Evolutionary conservation across 805 yeast species (phyloP).

Genomic region (Starmera amethionina): DNA sequence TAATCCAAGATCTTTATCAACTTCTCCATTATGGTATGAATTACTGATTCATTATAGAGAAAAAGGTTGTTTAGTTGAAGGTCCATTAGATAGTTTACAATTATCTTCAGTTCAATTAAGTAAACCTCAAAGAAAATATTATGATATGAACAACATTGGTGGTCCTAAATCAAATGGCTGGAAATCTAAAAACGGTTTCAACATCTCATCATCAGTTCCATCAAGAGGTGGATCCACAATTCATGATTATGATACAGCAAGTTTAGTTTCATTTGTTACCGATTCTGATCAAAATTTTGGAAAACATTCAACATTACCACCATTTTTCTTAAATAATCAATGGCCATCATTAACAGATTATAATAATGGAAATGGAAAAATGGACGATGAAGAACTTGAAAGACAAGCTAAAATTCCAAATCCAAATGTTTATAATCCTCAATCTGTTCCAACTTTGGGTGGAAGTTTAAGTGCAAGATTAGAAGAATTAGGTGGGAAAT

Average conservation of each 20-base stretch:
- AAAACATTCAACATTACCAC: slow-evolving; percentile 5
- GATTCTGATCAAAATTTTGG: slow-evolving; percentile 12
- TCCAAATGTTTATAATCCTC: slow-evolving; percentile 9
- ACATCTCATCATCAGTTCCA: neutral
- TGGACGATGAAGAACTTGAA: slow-evolving; percentile 1
- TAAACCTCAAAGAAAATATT: slow-evolving; percentile 12
- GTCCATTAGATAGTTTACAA: slow-evolving; percentile 72
- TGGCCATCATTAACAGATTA: slow-evolving; percentile 18
- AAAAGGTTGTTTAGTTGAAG: slow-evolving; percentile 83
- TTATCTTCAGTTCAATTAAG: slow-evolving; percentile 51
- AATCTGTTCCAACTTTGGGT: slow-evolving; percentile 13
- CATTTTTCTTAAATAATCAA: slow-evolving; percentile 10
- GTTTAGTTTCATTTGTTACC: slow-evolving; percentile 27
- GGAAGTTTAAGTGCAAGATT: slow-evolving; percentile 27
- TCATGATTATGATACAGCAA: slow-evolving; percentile 26
- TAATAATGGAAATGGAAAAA: slow-evolving; percentile 3
- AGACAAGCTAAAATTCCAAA: neutral
- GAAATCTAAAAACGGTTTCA: neutral
- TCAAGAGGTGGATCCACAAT: slow-evolving; percentile 12
- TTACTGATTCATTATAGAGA: slow-evolving; percentile 72
- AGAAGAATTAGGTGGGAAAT: slow-evolving; percentile 14
- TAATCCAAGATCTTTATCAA: slow-evolving; percentile 68
- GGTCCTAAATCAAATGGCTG: slow-evolving; percentile 6
- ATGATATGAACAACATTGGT: too few relatives aligned
- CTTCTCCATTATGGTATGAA: slow-evolving; percentile 69